phyloP scores from a whole-genome alignment of 2,329 filamentous ascomycete genomes.

The Chlorencoelia australis region DNA sequence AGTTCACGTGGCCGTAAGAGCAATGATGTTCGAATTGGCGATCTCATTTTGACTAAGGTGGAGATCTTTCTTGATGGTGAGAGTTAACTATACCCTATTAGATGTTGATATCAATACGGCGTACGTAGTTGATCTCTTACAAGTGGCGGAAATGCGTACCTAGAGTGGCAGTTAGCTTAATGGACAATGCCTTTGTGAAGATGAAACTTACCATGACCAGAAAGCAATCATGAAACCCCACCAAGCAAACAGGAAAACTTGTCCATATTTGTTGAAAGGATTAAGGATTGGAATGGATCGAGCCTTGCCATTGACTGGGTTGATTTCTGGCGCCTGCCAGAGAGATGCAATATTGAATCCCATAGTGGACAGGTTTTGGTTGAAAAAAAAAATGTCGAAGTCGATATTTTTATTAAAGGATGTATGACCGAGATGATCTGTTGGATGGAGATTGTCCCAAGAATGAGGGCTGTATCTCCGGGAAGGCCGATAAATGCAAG shows the following conservation, averaged over 20 bases:
- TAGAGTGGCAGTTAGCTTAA: slow-evolving; percentile 5
- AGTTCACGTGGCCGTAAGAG: slow-evolving; percentile 51
- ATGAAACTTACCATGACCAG: slow-evolving; percentile 64
- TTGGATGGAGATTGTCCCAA: no score
- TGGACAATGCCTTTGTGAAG: slow-evolving; percentile 51
- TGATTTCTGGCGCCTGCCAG: slow-evolving; percentile 32
- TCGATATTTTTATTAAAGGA: no score
- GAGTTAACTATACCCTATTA: slow-evolving; percentile 12
- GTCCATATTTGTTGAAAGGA: slow-evolving; percentile 66
- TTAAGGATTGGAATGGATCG: slow-evolving; percentile 72
- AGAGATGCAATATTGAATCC: slow-evolving; percentile 18
- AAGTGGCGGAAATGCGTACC: slow-evolving; percentile 77
- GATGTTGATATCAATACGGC: slow-evolving; percentile 30
- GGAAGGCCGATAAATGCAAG: no score
- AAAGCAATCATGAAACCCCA: slow-evolving; percentile 80
- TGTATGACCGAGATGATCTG: no score
- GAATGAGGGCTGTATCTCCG: no score
- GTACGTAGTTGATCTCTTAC: slow-evolving; percentile 1
- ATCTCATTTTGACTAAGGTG: slow-evolving; percentile 60
- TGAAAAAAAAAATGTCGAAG: no score
- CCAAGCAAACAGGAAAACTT: slow-evolving; percentile 87
- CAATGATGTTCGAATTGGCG: slow-evolving; percentile 85
- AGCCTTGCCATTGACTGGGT: slow-evolving; percentile 77
- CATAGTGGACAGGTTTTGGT: no score
- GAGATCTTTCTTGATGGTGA: slow-evolving; percentile 75